Conservation (phyloP, 2,329 filamentous ascomycete species). For the Penicillium vulpinum region DNA sequence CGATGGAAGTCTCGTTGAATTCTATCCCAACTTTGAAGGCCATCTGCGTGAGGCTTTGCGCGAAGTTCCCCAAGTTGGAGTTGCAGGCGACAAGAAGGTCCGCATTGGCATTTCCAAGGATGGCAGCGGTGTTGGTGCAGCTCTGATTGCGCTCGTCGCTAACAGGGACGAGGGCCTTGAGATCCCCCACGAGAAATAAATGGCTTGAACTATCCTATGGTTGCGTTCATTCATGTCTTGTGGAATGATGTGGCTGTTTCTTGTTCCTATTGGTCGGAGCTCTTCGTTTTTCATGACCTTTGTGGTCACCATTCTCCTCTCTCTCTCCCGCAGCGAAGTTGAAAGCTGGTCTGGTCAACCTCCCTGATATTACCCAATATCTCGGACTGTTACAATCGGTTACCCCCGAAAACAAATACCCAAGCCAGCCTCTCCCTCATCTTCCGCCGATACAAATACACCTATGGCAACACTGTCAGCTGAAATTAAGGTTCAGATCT, state of each 20-base stretch:
- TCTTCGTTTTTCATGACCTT: background rate
- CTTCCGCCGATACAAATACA: background rate
- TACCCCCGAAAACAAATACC: constrained; percentile 4
- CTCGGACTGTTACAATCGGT: background rate
- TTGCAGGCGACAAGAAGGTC: constrained; percentile 77
- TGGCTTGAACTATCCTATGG: background rate
- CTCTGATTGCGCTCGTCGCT: constrained; percentile 88
- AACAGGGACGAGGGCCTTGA: constrained; percentile 45
- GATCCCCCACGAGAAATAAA: constrained; percentile 16
- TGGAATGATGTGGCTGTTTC: background rate
- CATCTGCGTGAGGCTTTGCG: constrained; percentile 82
- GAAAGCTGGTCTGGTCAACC: background rate
- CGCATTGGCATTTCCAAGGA: constrained; percentile 96
- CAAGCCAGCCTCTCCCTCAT: background rate
- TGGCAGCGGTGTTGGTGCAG: constrained; percentile 91
- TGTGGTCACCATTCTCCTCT: background rate
- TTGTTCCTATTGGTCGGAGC: background rate
- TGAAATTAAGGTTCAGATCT: constrained; percentile 6
- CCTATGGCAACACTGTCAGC: constrained; percentile 1
- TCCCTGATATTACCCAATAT: background rate
- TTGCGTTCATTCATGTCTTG: background rate
- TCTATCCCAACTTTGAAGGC: constrained; percentile 89
- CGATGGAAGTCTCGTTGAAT: constrained; percentile 90
- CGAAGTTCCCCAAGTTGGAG: constrained; percentile 74
- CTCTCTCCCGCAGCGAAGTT: background rate